phyloP scores from a whole-genome alignment of 148 eudicot species.

The Diospyros kaki region DNA sequence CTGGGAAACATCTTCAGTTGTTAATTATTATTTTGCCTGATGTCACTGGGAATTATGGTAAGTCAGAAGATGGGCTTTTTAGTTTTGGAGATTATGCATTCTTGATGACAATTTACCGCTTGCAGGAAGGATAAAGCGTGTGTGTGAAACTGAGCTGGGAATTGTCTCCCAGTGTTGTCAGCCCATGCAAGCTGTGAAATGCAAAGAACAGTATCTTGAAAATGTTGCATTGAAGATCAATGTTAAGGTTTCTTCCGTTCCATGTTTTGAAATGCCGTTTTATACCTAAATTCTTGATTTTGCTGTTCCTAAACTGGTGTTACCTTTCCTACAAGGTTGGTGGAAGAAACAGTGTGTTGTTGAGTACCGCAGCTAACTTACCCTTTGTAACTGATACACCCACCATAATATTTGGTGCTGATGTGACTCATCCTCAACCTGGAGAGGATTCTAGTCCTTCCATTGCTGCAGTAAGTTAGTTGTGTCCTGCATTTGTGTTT shows the following conservation, averaged over 20 bases:
- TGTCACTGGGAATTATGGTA: conserved; percentile 59
- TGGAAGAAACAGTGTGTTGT: conserved; percentile 57
- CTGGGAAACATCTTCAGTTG: conserved; percentile 47
- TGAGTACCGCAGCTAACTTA: conserved; percentile 24
- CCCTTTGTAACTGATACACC: conserved; percentile 51
- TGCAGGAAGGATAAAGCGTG: conserved; percentile 63
- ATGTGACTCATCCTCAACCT: conserved; percentile 83
- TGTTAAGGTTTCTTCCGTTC: conserved; percentile 58
- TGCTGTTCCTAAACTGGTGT: background rate
- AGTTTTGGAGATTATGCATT: background rate
- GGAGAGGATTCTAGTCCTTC: conserved; percentile 90
- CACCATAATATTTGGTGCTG: conserved; percentile 86
- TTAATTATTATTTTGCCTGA: conserved; percentile 74
- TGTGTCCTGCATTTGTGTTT: background rate
- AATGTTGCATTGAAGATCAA: conserved; percentile 77
- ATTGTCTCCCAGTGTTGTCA: conserved; percentile 83
- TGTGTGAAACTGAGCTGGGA: conserved; percentile 86
- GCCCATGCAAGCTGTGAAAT: conserved; percentile 37
- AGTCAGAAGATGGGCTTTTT: background rate
- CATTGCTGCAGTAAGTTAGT: conserved; percentile 71
- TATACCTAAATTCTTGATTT: background rate
- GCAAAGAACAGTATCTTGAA: conserved; percentile 66
- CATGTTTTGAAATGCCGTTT: background rate
- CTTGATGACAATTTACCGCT: background rate
- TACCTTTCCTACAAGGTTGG: conserved; percentile 48